Evolutionary conservation across 2,329 filamentous ascomycete species (phyloP), one percentile per base, ranked within the genome.

Genomic region (Emmonsia crescens): DNA sequence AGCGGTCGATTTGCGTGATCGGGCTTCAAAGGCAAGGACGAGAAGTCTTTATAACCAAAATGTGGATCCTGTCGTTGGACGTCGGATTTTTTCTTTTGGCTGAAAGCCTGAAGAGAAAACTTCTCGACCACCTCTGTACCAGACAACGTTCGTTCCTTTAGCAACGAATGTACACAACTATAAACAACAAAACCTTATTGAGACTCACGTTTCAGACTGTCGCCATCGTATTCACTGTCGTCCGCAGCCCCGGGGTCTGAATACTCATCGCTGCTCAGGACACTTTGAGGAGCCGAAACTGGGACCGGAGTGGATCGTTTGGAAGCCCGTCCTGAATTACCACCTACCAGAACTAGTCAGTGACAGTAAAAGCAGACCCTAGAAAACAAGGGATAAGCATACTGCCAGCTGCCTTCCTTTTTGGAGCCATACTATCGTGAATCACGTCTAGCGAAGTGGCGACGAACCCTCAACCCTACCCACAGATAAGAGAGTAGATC

Each of bases 1-100:
- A 97, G 82, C 19, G 94, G 94, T 19, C 94, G 87, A 70, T 92
- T 91, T 65, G 87, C 85, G 77, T 96, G 91, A 74, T 97, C 93
- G 3, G 88, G 85, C 76, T 96, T 97, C 66, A 96, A 79, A 44
- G 84, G 80, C 44, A 96, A 81, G 66, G 88, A 88, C 57, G 89
- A 92, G 73, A 94, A 94, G 75, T 99, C 91, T 65, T 84, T 83
- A 67, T 83, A 82, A 55, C 80, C 83, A 61, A 83, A 85, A 56
- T 83, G 80, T 10, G 82, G 78, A 65, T 86, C 83, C 56, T 75
- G 72, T 58, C 73, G 75, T 54, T 76, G 71, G 9, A 69, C 65
- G 12, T 67, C 68, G 36, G 67, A 62, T 70, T 79, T 74, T 67
- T 78, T 74, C 66, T 78, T 73, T 69, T 77, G 75, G 73, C 79